Evolutionary conservation across 2,329 filamentous ascomycete genomes (phyloP), one percentile per base, ranked within the genome.

Genomic region (Exophiala lecanii-corni): DNA sequence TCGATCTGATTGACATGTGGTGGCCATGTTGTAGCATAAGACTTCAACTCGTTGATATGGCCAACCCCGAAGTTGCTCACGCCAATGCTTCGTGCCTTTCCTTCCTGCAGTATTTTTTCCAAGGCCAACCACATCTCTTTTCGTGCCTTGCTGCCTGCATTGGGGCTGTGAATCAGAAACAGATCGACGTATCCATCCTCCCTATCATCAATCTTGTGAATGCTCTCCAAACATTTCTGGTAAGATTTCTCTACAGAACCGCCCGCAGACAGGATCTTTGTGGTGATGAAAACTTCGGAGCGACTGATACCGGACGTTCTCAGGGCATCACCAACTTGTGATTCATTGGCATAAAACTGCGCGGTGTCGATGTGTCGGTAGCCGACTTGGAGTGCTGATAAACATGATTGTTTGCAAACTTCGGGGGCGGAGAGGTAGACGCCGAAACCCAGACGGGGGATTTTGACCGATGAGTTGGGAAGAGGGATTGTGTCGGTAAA

Each of bases 1-100:
- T 85, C 81, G 50, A 86, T 78, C 61, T 88, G 84, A 58, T 86
- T 86, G 5, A 84, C 79, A 33, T 78, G 74, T n/a, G 83, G 84
- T 36, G 82, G 82, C 74, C 76, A 85, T 2, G 76, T 65, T 35
- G 72, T 74, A n/a, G 81, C 81, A 60, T 78, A 82, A 19, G 62
- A 60, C 61, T 78, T 81, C 68, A 87, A 71, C 62, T 84, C 79
- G 57, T 87, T 76, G 17, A 88, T 75, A 57, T 86, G 79, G 32
- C 73, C 70, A 36, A 81, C 73, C 2, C 81, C 79, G 55, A 77
- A 88, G 57, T 88, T 88, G 60, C 81, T 84, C 39, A 87, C 82
- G 0, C 84, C 84, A 55, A 88, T 86, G 26, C 73, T 74, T 62
- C 72, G 78, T 31, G 76, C 72, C 51, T 71, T 77, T 4, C 81